A percentile compares a stretch with the other conserved stretches of the same genome.
Evolutionary conservation across 2,329 filamentous ascomycete species (phyloP).

Genomic region (Apiospora aurea): DNA sequence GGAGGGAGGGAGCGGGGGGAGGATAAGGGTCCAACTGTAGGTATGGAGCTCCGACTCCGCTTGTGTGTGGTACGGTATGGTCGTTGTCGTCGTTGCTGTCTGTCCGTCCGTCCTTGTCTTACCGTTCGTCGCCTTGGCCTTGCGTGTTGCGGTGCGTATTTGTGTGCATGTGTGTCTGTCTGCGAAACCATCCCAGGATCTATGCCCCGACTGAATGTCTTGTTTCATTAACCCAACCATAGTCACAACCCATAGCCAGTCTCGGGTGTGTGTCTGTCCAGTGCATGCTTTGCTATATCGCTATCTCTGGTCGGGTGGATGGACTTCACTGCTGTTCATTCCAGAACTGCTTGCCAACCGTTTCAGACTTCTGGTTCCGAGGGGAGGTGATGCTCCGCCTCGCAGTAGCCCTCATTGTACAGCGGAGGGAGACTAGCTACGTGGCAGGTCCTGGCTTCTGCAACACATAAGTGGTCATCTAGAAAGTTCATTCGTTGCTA

Average conservation of each 20-base stretch:
- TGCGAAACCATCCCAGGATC: no score
- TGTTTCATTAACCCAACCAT: not conserved
- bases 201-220: no score
- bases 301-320: not conserved
- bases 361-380: not conserved
- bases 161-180: no score
- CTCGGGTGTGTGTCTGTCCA: no score
- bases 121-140: no score
- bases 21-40: not conserved
- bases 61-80: not conserved
- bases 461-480: not conserved
- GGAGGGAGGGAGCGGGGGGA: not conserved
- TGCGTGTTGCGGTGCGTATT: no score
- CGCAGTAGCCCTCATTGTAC: not conserved
- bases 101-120: not conserved
- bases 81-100: not conserved
- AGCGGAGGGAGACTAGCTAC: not conserved
- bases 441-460: not conserved
- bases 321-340: not conserved
- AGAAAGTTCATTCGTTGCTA: not conserved
- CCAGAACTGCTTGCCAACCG: not conserved
- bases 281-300: not conserved
- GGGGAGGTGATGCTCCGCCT: not conserved
- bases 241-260: not conserved
- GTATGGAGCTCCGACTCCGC: not conserved